These are phyloP conservation scores for Saccharomyces hybrid DNA, from an alignment of 1,139 yeast species.

Conservation along the genomic window DNA sequence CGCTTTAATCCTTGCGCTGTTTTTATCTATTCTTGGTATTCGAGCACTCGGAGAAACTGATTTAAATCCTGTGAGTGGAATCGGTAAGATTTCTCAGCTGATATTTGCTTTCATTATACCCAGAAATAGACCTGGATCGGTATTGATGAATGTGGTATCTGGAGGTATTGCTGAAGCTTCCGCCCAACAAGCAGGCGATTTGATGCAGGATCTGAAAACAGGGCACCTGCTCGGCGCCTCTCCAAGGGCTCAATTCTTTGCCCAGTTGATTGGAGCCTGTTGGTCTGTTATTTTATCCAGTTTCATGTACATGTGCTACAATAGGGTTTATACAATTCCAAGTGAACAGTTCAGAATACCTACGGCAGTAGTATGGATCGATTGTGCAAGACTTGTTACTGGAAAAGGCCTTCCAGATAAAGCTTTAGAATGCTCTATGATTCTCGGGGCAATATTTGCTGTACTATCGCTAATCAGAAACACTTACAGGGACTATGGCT, in stretches of 20 bases:
- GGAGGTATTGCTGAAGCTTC: slow-evolving; percentile 99
- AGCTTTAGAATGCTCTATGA: slow-evolving; percentile 57
- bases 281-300: slow-evolving; percentile 79
- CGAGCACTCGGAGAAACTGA: slow-evolving; percentile 95
- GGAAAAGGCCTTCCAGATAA: slow-evolving; percentile 85
- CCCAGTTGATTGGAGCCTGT: slow-evolving; percentile 78
- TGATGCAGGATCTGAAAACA: slow-evolving; percentile 94
- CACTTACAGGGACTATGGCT: slow-evolving; percentile 36
- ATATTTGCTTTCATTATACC: slow-evolving; percentile 82
- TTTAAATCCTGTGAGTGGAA: slow-evolving; percentile 92
- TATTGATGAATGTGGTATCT: slow-evolving; percentile 78
- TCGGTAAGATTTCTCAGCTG: slow-evolving; percentile 87
- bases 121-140: slow-evolving; percentile 64
- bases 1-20: slow-evolving; percentile 67
- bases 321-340: slow-evolving; percentile 75
- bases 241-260: slow-evolving; percentile 83
- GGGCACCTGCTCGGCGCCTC: slow-evolving; percentile 90
- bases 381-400: slow-evolving; percentile 85
- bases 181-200: slow-evolving; percentile 97
- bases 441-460: slow-evolving; percentile 64
- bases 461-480: slow-evolving; percentile 60
- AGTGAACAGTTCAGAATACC: slow-evolving; percentile 77
- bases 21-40: slow-evolving; percentile 79
- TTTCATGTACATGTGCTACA: slow-evolving; percentile 74
- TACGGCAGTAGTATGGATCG: slow-evolving; percentile 94